Conservation (phyloP, 345 rosid genomes). For the Rhodomyrtus tomentosa region DNA sequence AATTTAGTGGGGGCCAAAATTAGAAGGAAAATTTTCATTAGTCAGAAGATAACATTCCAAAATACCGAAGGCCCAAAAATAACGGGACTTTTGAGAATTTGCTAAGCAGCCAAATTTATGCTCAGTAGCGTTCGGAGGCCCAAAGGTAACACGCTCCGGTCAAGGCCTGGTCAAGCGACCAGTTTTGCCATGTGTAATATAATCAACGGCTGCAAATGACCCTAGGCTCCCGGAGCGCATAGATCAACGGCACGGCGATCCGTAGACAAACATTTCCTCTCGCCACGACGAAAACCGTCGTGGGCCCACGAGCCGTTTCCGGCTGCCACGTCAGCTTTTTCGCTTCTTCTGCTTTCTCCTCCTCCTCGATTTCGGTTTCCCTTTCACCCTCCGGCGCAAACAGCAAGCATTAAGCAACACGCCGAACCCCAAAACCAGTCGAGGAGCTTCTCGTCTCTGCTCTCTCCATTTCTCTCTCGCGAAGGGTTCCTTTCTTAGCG, state of each 20-base stretch:
- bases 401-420: neutral
- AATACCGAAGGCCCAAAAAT: too few species aligned
- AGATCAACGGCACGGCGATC: neutral
- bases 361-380: neutral
- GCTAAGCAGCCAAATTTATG: too few species aligned
- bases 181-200: too few species aligned
- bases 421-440: neutral
- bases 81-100: too few species aligned
- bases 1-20: too few species aligned
- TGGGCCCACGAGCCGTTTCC: constrained; percentile 2
- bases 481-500: neutral
- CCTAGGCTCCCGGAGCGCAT: neutral
- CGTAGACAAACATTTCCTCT: neutral
- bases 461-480: neutral
- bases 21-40: too few species aligned
- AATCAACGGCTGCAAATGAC: neutral
- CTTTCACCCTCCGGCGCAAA: neutral
- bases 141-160: too few species aligned
- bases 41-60: too few species aligned
- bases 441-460: neutral
- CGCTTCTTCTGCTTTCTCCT: too few species aligned
- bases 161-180: too few species aligned
- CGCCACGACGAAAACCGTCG: neutral
- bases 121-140: too few species aligned
- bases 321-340: constrained; percentile 23